Base-by-base conservation (phyloP, 108 stramenopile genomes). In the Schizochytrium sp. region DNA sequence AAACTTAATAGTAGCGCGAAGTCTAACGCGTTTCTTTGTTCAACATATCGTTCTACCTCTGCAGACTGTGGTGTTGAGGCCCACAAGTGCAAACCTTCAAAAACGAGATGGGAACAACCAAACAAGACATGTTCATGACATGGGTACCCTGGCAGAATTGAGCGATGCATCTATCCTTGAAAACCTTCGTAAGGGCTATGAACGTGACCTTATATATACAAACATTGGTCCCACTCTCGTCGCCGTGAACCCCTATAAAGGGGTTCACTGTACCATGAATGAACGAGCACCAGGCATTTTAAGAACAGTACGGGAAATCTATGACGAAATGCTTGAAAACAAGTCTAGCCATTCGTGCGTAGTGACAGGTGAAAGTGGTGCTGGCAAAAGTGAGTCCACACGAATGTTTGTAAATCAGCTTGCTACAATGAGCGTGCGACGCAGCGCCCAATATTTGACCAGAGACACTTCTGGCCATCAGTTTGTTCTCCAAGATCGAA, bases 401-500 rank as follows among this genome's bases (percentile, higher is more conserved):
- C 94, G 94, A 92, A 89, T 94, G 59, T 92, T 95, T 56, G 91
- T 95, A 50, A 93, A 93, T 89, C 94, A 92, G 90, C 56, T 95
- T 8, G 91, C 93, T 47, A 91, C 91, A 40, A 59, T 89, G 46
- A 47, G 41, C 53, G 55, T 28, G 4, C 64, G 91, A 1, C 55
- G 46, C 0, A 15, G 42, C 50, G 45, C 56, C 3, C 41, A 28
- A 2, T 41, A 19, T 58, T 7, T 17, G 56, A 59, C n/a, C 8
- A 4, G 50, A n/a, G 88, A 56, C 40, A 55, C 53, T 53, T 83
- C 76, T 47, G 47, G n/a, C 15, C n/a, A 61, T 95, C 0, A 92
- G 95, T 90, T 96, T 95, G 73, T 92, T 61, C 93, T 99, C 73
- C 97, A 99, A 96, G 94, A 97, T 89, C 95, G 97, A 44, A 97